Conservation (phyloP, 345 rosid species). For the Combretum micranthum region DNA sequence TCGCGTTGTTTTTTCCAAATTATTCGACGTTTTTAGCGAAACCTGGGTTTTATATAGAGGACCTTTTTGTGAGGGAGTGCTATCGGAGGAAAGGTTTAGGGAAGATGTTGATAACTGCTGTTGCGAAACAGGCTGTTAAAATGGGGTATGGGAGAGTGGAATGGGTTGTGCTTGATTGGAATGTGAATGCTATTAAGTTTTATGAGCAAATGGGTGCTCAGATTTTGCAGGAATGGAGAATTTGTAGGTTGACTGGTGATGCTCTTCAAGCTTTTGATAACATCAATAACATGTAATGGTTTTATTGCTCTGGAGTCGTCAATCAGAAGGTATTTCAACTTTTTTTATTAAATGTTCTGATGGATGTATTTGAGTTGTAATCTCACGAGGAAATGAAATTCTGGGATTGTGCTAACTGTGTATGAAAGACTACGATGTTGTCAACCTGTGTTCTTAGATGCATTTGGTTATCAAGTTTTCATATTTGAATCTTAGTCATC, state of each 20-base stretch:
- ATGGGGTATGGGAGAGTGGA: slow-evolving; percentile 88
- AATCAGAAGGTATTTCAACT: no score
- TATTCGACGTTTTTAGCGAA: slow-evolving; percentile 62
- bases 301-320: no score
- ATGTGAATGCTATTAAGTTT: slow-evolving; percentile 69
- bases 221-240: slow-evolving; percentile 67
- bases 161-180: slow-evolving; percentile 94
- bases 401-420: no score
- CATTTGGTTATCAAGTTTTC: no score
- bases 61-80: slow-evolving; percentile 73
- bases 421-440: no score
- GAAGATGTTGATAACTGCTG: slow-evolving; percentile 63
- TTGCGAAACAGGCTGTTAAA: slow-evolving; percentile 78
- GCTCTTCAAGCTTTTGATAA: slow-evolving; percentile 58
- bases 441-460: no score
- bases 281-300: slow-evolving; percentile 10
- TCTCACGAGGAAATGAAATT: no score
- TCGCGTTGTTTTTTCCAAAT: slow-evolving; percentile 74
- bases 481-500: no score
- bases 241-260: slow-evolving; percentile 81
- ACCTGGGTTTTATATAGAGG: slow-evolving; percentile 82
- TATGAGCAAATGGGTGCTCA: slow-evolving; percentile 88
- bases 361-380: no score
- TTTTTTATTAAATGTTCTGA: no score
- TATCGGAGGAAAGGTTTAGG: slow-evolving; percentile 80